Conservation (phyloP, 2,329 filamentous ascomycete species). For the Aureobasidium mangrovei region DNA sequence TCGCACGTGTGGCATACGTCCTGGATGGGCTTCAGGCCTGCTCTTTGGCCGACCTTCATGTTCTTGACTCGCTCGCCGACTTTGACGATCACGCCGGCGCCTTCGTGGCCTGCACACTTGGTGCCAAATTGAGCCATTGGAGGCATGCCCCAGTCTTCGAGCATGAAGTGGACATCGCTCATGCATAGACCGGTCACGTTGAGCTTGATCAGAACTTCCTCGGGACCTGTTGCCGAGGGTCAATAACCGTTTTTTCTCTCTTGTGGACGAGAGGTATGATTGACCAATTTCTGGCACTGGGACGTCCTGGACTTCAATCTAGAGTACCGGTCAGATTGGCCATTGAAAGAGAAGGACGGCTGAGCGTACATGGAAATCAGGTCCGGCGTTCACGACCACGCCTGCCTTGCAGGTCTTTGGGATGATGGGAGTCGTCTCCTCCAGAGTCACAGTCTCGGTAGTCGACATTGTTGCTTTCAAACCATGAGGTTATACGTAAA, state of each 20-base stretch:
- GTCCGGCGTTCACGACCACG: slow-evolving; percentile 43
- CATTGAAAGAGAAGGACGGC: neutral
- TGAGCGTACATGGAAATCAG: slow-evolving; percentile 32
- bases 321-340: neutral
- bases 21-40: slow-evolving; percentile 44
- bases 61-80: slow-evolving; percentile 45
- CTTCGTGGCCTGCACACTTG: slow-evolving; percentile 46
- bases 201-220: slow-evolving; percentile 49
- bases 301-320: slow-evolving; percentile 39
- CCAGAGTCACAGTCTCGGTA: neutral
- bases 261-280: neutral
- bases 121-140: slow-evolving; percentile 34
- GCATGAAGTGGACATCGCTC: slow-evolving; percentile 50
- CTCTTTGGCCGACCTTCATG: slow-evolving; percentile 46
- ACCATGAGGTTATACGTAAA: neutral
- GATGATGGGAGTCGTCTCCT: slow-evolving; percentile 19
- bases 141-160: slow-evolving; percentile 43
- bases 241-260: neutral
- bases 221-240: slow-evolving; percentile 31
- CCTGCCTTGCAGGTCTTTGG: slow-evolving; percentile 44
- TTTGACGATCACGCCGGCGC: slow-evolving; percentile 50
- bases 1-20: slow-evolving; percentile 45
- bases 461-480: neutral
- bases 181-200: slow-evolving; percentile 52
- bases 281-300: slow-evolving; percentile 41